These are phyloP conservation scores for Stephania yunnanensis DNA, from an alignment of 164 flowering plant species.

Conservation along the genomic window DNA sequence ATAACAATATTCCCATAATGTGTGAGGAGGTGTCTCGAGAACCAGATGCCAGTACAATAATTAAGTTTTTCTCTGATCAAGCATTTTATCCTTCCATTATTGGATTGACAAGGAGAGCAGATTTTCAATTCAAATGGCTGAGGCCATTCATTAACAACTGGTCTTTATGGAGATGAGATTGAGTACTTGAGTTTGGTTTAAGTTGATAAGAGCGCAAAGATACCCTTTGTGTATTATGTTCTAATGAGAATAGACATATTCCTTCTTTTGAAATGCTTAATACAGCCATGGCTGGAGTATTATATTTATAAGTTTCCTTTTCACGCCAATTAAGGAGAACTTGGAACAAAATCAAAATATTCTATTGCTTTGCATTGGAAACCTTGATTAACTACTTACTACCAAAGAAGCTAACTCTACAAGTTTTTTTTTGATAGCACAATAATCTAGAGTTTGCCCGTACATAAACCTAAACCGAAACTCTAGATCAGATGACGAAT, in stretches of 20 bases:
- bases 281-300: not conserved
- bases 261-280: not conserved
- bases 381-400: not conserved
- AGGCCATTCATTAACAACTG: not conserved
- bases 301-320: not conserved
- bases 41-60: slow-evolving; percentile 3
- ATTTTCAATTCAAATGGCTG: not conserved
- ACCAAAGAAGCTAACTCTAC: no score
- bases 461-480: no score
- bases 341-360: not conserved
- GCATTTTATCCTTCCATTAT: slow-evolving; percentile 4
- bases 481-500: no score
- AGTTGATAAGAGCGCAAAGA: not conserved
- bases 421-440: no score
- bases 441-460: no score
- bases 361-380: not conserved
- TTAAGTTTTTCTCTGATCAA: not conserved
- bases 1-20: slow-evolving; percentile 7
- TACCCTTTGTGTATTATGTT: not conserved
- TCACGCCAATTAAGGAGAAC: not conserved
- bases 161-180: not conserved
- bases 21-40: not conserved
- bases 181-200: not conserved
- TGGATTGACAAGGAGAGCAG: not conserved
- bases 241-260: not conserved